Evolutionary conservation across 2,329 filamentous ascomycete genomes (phyloP).

Genomic region (Endothia cerciana): DNA sequence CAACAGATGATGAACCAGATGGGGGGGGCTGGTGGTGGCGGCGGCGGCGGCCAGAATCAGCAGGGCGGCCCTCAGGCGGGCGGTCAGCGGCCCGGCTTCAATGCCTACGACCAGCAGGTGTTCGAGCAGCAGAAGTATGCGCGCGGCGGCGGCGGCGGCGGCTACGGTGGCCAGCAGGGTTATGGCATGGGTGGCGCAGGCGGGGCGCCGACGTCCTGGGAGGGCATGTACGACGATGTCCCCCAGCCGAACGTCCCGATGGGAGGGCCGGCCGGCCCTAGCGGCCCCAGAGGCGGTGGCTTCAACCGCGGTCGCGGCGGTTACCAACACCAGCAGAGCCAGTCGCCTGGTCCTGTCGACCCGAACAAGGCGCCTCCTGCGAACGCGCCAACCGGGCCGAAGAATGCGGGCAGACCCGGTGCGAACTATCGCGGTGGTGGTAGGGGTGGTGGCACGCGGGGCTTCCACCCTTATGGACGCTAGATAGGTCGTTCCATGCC

Average conservation of each 20-base stretch:
- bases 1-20: conserved; percentile 56
- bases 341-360: conserved; percentile 48
- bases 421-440: conserved; percentile 94
- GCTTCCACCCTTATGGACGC: conserved; percentile 75
- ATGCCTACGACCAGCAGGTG: conserved; percentile 71
- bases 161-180: conserved; percentile 35
- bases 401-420: conserved; percentile 89
- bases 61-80: conserved; percentile 37
- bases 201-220: conserved; percentile 83
- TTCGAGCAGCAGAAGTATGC: conserved; percentile 83
- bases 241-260: conserved; percentile 71
- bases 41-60: conserved; percentile 37
- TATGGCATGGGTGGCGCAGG: conserved; percentile 42
- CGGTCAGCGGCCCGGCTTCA: conserved; percentile 56
- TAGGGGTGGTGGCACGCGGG: conserved; percentile 71
- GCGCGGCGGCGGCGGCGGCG: conserved; percentile 48
- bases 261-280: conserved; percentile 46
- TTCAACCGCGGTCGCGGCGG: conserved; percentile 41
- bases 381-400: conserved; percentile 90
- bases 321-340: conserved; percentile 37
- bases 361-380: conserved; percentile 68
- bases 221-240: conserved; percentile 97
- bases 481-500: neutral
- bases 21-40: conserved; percentile 31
- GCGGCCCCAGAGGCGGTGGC: conserved; percentile 47